Evolutionary conservation across 2,329 filamentous ascomycete genomes (phyloP).

Genomic region (Arthrinium phaeospermum): DNA sequence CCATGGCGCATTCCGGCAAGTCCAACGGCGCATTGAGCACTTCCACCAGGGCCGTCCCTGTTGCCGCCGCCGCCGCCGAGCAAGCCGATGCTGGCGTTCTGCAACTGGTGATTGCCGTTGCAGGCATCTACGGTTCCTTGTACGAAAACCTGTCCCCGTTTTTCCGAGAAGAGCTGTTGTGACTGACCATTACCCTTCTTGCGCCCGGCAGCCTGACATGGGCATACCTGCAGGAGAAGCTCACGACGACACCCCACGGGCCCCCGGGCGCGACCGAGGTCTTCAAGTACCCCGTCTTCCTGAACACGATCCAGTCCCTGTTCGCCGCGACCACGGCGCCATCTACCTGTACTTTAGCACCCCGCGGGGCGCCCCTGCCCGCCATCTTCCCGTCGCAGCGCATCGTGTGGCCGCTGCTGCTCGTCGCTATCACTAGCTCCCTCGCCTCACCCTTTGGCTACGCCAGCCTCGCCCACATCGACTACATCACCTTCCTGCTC

Average conservation of each 20-base stretch:
- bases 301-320: constrained; percentile 93
- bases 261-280: constrained; percentile 68
- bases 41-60: constrained; percentile 27
- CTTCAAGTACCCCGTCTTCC: constrained; percentile 92
- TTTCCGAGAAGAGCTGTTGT: constrained; percentile 12
- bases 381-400: constrained; percentile 77
- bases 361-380: constrained; percentile 53
- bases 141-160: constrained; percentile 50
- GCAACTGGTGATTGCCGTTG: constrained; percentile 85
- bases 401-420: constrained; percentile 78
- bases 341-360: constrained; percentile 78
- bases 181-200: background rate
- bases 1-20: constrained; percentile 32
- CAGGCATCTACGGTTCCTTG: constrained; percentile 97
- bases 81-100: constrained; percentile 66
- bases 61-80: constrained; percentile 33
- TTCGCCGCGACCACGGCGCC: constrained; percentile 82
- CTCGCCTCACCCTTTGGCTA: constrained; percentile 97
- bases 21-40: constrained; percentile 32
- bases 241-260: constrained; percentile 90
- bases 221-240: constrained; percentile 95
- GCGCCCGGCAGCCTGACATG: constrained; percentile 75
- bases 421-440: constrained; percentile 86
- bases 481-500: constrained; percentile 97
- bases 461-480: constrained; percentile 88